Percentiles rank a stretch among this genome's conserved stretches.
Evolutionary conservation across 1,284 basidiomycete species (phyloP).

Genomic region (Cryptococcus sp.): DNA sequence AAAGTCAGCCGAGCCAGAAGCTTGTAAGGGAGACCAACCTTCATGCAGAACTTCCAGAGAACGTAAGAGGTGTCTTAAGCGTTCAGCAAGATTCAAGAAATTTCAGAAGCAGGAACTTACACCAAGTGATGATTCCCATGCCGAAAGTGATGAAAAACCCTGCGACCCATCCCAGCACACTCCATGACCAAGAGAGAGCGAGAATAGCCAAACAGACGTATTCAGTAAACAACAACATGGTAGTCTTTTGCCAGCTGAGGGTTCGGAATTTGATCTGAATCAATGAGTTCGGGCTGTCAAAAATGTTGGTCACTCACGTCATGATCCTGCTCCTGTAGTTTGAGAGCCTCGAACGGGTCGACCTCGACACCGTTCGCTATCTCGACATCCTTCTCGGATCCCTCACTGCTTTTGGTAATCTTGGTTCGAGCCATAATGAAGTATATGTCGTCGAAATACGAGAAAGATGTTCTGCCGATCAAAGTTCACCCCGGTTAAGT

Average conservation of each 20-base stretch:
- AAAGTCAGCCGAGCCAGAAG: too few relatives aligned
- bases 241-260: constrained; percentile 42
- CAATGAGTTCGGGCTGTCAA: background rate
- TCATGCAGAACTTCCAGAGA: constrained; percentile 56
- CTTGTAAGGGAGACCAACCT: too few relatives aligned
- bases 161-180: constrained; percentile 38
- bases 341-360: constrained; percentile 30
- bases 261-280: constrained; percentile 37
- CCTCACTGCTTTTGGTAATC: background rate
- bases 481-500: too few relatives aligned
- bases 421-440: too few relatives aligned
- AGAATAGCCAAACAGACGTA: constrained; percentile 48
- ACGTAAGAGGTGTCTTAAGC: constrained; percentile 35
- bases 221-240: constrained; percentile 43
- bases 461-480: too few relatives aligned
- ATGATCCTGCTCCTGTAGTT: constrained; percentile 33
- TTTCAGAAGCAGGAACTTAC: constrained; percentile 18
- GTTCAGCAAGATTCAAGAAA: background rate
- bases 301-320: constrained; percentile 14
- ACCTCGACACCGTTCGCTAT: constrained; percentile 8
- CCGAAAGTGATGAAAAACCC: constrained; percentile 58
- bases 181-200: constrained; percentile 39
- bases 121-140: constrained; percentile 50
- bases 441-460: too few relatives aligned
- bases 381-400: background rate